Evolutionary conservation across 2,329 filamentous ascomycete genomes (phyloP), one percentile per base, ranked within the genome.

Genomic region (Verticillium albo-atrum): DNA sequence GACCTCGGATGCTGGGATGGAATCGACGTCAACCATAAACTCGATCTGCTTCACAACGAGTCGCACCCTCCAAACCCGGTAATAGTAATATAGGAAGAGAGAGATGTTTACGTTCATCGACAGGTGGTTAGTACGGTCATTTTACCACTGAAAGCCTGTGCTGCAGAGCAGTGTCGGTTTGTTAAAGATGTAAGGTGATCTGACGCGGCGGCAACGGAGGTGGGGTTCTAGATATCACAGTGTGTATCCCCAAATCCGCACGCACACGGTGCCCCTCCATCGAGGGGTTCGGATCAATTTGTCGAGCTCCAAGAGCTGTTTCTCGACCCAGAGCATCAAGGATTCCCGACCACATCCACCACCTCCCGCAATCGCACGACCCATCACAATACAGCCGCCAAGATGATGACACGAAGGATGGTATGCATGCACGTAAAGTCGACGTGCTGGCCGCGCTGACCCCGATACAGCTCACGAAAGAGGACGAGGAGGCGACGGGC

Each of bases 401-500:
- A 60, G 20, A 78, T 83, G 74, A 75, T 87, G 72, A 81, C 85
- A 70, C 79, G 81, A 65, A 84, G 84, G 62, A 87, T 87, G 85
- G 84, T 86, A 74, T 67, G 75, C 5, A 28, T 6, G 17, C 17
- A 2, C 25, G 12, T 7, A 2, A 12, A 9, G 15, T n/a, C 27
- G 7, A 9, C 4, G 6, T 14, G 10, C 6, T 25, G 1, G 2
- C 2, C 58, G 27, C 15, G 51, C 51, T 30, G 25, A 27, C 26
- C 4, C 7, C 25, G 6, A n/a, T 28, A 6, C 70, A 98, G 95
- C 89, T 99, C 66, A 92, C 91, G 53, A 96, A 92, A 72, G 94
- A 97, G 73, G 94, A 98, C 69, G 95, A 99, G 76, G 89, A 87
- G 61, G 81, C 87, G 23, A 82, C 82, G 57, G 84, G 86, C 62